Base-by-base conservation (phyloP, 768 basidiomycete species). In the Russula vinacea region DNA sequence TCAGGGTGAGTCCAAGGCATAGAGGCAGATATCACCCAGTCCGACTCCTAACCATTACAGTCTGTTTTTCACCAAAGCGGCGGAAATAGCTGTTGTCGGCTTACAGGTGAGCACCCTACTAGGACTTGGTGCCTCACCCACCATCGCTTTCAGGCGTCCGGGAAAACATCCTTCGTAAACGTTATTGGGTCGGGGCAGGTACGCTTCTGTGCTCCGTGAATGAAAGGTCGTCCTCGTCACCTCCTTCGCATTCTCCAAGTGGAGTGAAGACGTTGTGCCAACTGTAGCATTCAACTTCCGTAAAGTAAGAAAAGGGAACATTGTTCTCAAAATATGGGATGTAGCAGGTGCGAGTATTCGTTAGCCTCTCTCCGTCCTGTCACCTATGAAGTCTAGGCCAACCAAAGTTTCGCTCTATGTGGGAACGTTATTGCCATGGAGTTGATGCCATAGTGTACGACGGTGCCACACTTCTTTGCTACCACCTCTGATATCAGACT, bases 221-320 rank as follows among this genome's bases (percentile, higher is more conserved):
- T 44, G 13, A 13, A 26, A 32, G 60, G 22, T 47, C n/a, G n/a
- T 13, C 39, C 53, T 7, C 54, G 35, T 52, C 51, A 60, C 53
- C 22, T 9, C 37, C 17, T 32, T 42, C 29, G 24, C 29, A 24
- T 35, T 40, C 14, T 55, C 13, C 71, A 42, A 95, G 85, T 97
- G 92, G 90, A 92, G 90, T 64, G 92, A 95, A 78, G 94, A 96
- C 60, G 92, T 94, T n/a, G 94, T 94, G 0, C 94, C 94, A 0
- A 97, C 94, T 1, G 90, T 97, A 24, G 92, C 94, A 8, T 97
- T 94, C 79, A 94, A 94, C 70, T 86, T 94, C 70, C 82, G 91
- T 22, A 92, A 91, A 73, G 87, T 96, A 14, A 80, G 88, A 66
- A 93, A 92, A 71, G 93, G 92, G 14, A 95, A 93, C 64, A 86